Evolutionary conservation across 2,329 filamentous ascomycete species (phyloP), one percentile per base, ranked within the genome.

Genomic region (Epichloe bromicola): DNA sequence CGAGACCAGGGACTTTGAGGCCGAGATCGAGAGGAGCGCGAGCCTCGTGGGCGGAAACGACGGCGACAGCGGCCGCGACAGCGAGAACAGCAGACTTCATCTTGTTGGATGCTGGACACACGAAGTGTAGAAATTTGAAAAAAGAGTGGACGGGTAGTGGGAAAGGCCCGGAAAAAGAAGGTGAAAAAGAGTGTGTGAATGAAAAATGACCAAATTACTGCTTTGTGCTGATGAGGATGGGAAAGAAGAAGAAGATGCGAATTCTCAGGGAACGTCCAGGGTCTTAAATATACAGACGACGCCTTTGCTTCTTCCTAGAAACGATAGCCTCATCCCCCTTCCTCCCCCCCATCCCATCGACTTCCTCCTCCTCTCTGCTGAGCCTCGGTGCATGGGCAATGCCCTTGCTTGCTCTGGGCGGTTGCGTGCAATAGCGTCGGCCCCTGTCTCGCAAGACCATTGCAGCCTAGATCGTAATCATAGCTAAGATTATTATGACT

Each of bases 51-150:
- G 53, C 53, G 46, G 50, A 49, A n/a, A 42, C 54, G 49, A 51
- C 49, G 34, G 49, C 54, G 20, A 53, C 57, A 34, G 50, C 43
- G 20, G 56, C 46, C 19, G 53, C 55, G 38, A 54, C 56, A 48
- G 55, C 58, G 49, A 59, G 20, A 47, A 57, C 45, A 40, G 55
- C 56, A 23, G 58, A 60, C 56, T 58, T 60, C 59, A 62, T 62
- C 30, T 49, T 58, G 38, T 49, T 58, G 54, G 42, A 40, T 34
- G 15, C 40, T 47, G 33, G 26, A 11, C 1, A 30, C 26, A 30
- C 8, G 3, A 30, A 41, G 39, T 44, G 36, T 47, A 47, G n/a
- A 34, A 5, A 8, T 26, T 41, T 37, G 46, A 51, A 26, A 58
- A 56, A 38, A 11, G 58, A 59, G 53, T 58, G 55, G 54, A 57